Evolutionary conservation across 2,329 filamentous ascomycete genomes (phyloP), one percentile per base, ranked within the genome.

Genomic region (Dactylonectria macrodidyma): DNA sequence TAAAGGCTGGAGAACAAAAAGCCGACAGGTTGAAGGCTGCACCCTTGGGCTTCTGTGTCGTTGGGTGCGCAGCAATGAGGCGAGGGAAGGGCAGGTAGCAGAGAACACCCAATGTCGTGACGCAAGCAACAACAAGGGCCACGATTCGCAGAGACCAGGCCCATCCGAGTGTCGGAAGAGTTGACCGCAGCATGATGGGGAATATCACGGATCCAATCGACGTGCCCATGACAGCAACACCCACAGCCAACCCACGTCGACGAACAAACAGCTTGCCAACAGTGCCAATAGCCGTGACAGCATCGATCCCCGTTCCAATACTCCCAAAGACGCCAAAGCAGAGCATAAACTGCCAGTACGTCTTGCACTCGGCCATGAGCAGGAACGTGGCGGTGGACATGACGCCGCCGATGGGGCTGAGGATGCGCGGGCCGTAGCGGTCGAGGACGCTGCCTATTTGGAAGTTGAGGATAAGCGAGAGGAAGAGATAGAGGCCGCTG

Each of bases 281-380:
- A 1, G 76, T 70, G 1, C 78, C 76, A 8, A 81, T 58, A 1
- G 81, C 78, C 1, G 78, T 75, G 16, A 69, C 71, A 22, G 80
- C 80, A 2, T 81, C 65, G 7, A 82, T 74, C 2, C 82, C 80
- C 5, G 73, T 77, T 1, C 83, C 82, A 5, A 84, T 60, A 3
- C 85, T 85, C 14, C 82, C 77, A 38, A 81, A 81, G 6, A 83
- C 60, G 3, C 85, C 83, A 11, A 84, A 79, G 1, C 78, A 76
- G 3, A 86, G 75, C 22, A 86, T 72, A 46, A 86, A 86, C 6
- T 86, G 83, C 83, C 83, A 85, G 70, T 86, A 86, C 9, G 76
- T 58, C 1, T 75, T 78, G 71, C 84, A 86, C 56, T 86, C 75
- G 1, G 81, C 85, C 6, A 87, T 75, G 0, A 86, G 65, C 12